Base-by-base conservation (phyloP, 2,329 filamentous ascomycete genomes). In the Cladophialophora psammophila region DNA sequence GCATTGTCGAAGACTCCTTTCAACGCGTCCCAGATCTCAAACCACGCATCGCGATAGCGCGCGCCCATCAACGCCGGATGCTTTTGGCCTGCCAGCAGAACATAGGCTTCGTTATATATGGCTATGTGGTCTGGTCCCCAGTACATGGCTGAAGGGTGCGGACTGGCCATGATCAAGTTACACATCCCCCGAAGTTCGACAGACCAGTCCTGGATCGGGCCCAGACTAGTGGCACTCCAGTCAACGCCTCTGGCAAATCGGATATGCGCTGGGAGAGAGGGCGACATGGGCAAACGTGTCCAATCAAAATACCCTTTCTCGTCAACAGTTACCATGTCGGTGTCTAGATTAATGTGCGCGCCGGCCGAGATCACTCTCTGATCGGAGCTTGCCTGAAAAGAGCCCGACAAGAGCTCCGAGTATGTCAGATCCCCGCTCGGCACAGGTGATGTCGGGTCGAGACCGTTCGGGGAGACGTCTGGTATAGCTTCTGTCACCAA, bases 121-220 rank as follows among this genome's bases (percentile, higher is more conserved):
- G 86, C 85, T 18, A 89, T 86, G 45, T 87, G 81, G 12, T 93
- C 88, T 1, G 84, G 82, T 0, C 91, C 91, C 91, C 92, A 94
- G 76, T 94, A 94, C 83, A 93, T 87, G 7, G 90, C 89, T 5
- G 89, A 87, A 1, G 90, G 90, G 74, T 93, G 88, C 10, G 91
- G 91, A 66, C 87, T 90, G 13, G 87, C 90, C 91, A 95, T 93
- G 72, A 96, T 88, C 52, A 94, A 79, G 76, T 94, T 94, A 58
- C 91, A 90, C 88, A 94, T 92, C 69, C 88, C 87, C 62, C 92
- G 86, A 57, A 95, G 79, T 72, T 93, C 90, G 35, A 86, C 80
- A 0, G 85, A 81, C 91, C 92, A 96, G 56, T 83, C 80, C 69
- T 91, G 89, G 20, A 95, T 92, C 0, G 91, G 90, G 0, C 92